Percentiles rank a stretch among this genome's conserved stretches.
phyloP scores from a whole-genome alignment of 148 eudicot species.

The Cornus suecica region DNA sequence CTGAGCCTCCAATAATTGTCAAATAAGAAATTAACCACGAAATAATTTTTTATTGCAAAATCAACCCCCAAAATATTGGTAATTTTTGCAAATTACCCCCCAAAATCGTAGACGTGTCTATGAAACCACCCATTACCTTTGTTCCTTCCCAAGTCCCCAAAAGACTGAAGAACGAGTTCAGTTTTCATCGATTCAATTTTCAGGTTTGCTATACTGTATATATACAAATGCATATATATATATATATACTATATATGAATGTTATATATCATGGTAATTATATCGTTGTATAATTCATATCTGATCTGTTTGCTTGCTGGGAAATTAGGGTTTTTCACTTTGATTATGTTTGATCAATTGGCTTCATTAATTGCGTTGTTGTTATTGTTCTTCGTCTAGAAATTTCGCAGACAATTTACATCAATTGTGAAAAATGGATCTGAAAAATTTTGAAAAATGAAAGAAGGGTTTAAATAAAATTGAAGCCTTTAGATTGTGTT shows the following conservation, averaged over 20 bases:
- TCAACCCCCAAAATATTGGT: not conserved
- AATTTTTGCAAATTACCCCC: not conserved
- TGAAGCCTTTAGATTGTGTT: not conserved
- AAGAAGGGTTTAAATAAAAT: not conserved
- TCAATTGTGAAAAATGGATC: conserved; percentile 1
- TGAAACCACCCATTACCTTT: not conserved
- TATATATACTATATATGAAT: too few relatives aligned
- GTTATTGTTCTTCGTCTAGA: too few relatives aligned
- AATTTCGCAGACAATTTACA: not conserved
- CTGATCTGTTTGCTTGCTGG: not conserved
- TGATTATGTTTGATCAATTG: not conserved
- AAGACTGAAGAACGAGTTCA: not conserved
- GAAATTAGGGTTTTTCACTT: not conserved
- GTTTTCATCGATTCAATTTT: not conserved
- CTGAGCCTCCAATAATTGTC: too few relatives aligned
- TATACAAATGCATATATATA: not conserved
- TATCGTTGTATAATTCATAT: not conserved
- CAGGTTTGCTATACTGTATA: not conserved
- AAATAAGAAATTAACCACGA: too few relatives aligned
- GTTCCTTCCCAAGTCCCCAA: not conserved
- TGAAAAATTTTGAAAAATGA: not conserved
- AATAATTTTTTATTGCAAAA: not conserved
- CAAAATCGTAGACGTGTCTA: too few relatives aligned
- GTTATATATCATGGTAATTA: too few relatives aligned
- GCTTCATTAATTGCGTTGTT: conserved; percentile 1